Base-by-base conservation (phyloP, 73 alveolate species). In the Blepharisma japonicum region DNA sequence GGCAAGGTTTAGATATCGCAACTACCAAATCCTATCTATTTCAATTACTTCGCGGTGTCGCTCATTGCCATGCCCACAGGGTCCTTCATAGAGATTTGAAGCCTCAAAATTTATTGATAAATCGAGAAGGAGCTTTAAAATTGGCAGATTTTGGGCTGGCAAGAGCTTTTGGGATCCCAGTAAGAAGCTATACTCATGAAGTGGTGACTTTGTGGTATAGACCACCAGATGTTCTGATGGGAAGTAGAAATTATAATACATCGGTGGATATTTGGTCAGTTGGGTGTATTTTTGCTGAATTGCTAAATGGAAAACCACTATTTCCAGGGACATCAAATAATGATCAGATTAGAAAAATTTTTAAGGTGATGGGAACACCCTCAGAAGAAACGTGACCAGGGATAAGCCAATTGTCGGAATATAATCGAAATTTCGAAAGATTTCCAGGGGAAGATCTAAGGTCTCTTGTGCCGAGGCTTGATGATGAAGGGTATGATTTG, bases 81-180 rank as follows among this genome's bases (percentile, higher is more conserved):
- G 89, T 90, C 23, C 80, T 90, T 39, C 96, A 90, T 46, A 71
- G 96, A 49, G 96, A 90, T 79, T 81, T 90, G 61, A 90, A 90
- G 71, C 96, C 96, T 45, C 83, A 88, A 56, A 90, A 90, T 80
- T 77, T 90, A 23, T 81, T 90, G 53, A 82, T 90, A 39, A 87
- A 90, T 53, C 74, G 86, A 42, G 92, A 88, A 68, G 97, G 97
- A 11, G 71, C 78, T 50, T 77, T 93, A 18, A 93, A 93, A 90
- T 79, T 93, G 18, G 98, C 96, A 11, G 98, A 93, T 91, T 93
- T 93, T 84, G 98, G 98, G 27, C 83, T 93, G 76, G 96, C 98
- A 0, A 77, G 98, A 82, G 92, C 97, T 21, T 86, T 89, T 67
- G 92, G 96, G 18, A 71, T 89, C 9, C 93, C 94, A 6, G 89